These are phyloP conservation scores for Chaetomiaceae sp. DNA, from an alignment of 2,329 filamentous ascomycete species.

Conservation along the genomic window DNA sequence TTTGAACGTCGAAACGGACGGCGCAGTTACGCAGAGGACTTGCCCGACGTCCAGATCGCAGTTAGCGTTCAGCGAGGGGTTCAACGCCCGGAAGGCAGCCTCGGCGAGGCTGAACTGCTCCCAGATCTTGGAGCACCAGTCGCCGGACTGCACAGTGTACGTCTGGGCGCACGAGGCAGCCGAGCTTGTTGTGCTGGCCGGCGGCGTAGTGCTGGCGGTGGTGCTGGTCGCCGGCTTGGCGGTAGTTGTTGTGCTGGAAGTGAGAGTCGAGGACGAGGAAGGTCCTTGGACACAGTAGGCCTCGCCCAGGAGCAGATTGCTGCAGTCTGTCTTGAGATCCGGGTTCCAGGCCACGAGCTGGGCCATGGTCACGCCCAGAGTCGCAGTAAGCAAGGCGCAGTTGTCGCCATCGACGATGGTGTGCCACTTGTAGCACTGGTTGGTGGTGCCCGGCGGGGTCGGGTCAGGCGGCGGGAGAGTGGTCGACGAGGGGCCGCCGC, in stretches of 20 bases:
- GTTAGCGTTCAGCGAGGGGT: background rate
- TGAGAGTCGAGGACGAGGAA: background rate
- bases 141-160: background rate
- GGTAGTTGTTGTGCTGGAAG: too few relatives aligned
- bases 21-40: too few relatives aligned
- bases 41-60: background rate
- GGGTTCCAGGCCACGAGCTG: constrained; percentile 5
- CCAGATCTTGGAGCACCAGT: constrained; percentile 3
- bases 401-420: background rate
- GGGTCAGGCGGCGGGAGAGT: background rate
- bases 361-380: constrained; percentile 3
- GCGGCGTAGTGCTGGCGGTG: too few relatives aligned
- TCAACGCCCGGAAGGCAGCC: background rate
- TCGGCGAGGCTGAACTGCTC: background rate
- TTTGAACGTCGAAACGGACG: too few relatives aligned
- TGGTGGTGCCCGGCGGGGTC: constrained; percentile 1
- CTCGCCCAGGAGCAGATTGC: constrained; percentile 1
- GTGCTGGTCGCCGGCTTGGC: too few relatives aligned
- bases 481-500: background rate
- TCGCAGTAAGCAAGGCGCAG: constrained; percentile 1
- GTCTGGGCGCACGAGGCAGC: too few relatives aligned
- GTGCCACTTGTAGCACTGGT: constrained; percentile 3
- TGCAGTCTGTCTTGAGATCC: constrained; percentile 1
- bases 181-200: too few relatives aligned
- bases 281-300: constrained; percentile 3